Evolutionary conservation across 2,329 filamentous ascomycete species (phyloP), one percentile per base, ranked within the genome.

Genomic region (Graphilbum fragrans): DNA sequence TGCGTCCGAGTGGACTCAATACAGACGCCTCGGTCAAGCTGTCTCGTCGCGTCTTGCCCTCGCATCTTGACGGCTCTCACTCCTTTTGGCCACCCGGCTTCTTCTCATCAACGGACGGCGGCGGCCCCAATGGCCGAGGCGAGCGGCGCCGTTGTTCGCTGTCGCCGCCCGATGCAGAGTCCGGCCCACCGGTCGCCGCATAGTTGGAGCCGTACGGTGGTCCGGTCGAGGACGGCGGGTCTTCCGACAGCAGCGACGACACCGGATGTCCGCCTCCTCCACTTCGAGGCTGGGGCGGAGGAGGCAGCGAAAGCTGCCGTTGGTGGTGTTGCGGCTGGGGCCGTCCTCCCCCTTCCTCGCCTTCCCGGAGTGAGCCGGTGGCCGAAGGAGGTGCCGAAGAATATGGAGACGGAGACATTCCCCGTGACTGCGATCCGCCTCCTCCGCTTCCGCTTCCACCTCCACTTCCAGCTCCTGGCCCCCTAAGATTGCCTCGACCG

Each of bases 191-290:
- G 47, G 42, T 22, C n/a, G n/a, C n/a, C n/a, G n/a, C n/a, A 41
- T 10, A 31, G n/a, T 9, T 31, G 46, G 42, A 37, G 29, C 47
- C 45, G 33, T 53, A 55, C n/a, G 49, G 44, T 32, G 42, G 44
- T 19, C 47, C 38, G 33, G 47, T 46, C 9, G 51, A 47, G 21
- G 51, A 53, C 19, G 55, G 56, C 18, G 58, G 57, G 33, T 65
- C 58, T 25, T 64, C 63, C 12, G 65, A 61, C 40, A 68, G 49
- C 38, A 68, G 44, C 6, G 65, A 67, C 19, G 64, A 67, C 37
- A 67, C 63, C 14, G 64, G 59, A 45, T 68, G 64, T n/a, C 55
- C 54, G 20, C 56, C 45, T 25, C 46, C 54, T 25, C 46, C 54
- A 49, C 55, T 55, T 41, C 47, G 42, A 44, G 37, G 39, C 40